Conservation (phyloP, 495 filamentous ascomycete species). For the Hypoxylon perforatum region DNA sequence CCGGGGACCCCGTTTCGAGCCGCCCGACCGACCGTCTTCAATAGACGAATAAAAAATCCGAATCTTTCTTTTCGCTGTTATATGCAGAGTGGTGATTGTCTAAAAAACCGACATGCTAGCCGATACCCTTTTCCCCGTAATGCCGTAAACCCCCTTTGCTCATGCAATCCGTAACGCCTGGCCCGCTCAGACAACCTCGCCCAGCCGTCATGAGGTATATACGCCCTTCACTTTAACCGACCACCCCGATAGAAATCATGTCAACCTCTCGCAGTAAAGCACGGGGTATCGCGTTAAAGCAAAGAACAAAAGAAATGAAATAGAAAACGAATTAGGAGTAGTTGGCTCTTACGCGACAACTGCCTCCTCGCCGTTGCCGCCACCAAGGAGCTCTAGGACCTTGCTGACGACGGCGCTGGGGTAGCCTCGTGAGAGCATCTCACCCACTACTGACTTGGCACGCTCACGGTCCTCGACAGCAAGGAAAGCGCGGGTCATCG, state of each 20-base stretch:
- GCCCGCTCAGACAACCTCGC: conserved; percentile 25
- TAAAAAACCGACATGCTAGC: conserved; percentile 42
- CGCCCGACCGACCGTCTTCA: conserved; percentile 4
- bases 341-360: conserved; percentile 24
- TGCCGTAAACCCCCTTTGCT: conserved; percentile 35
- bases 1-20: conserved; percentile 6
- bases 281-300: conserved; percentile 54
- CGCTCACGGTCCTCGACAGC: conserved; percentile 78
- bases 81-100: conserved; percentile 51
- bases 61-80: conserved; percentile 40
- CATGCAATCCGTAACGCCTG: conserved; percentile 41
- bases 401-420: conserved; percentile 91
- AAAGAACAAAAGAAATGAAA: conserved; percentile 46
- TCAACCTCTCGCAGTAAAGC: conserved; percentile 38
- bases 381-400: conserved; percentile 88
- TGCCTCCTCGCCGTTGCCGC: conserved; percentile 54
- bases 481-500: conserved; percentile 95
- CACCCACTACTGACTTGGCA: conserved; percentile 81
- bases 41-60: conserved; percentile 23
- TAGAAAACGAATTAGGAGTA: conserved; percentile 20
- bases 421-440: conserved; percentile 92
- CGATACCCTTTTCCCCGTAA: conserved; percentile 35
- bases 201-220: conserved; percentile 1
- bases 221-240: conserved; percentile 41
- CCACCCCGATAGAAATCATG: conserved; percentile 32